Percentiles rank a stretch among this genome's conserved stretches.
These are phyloP conservation scores for Marasmius sp. DNA, from an alignment of 1,284 basidiomycete genomes.

Conservation along the genomic window DNA sequence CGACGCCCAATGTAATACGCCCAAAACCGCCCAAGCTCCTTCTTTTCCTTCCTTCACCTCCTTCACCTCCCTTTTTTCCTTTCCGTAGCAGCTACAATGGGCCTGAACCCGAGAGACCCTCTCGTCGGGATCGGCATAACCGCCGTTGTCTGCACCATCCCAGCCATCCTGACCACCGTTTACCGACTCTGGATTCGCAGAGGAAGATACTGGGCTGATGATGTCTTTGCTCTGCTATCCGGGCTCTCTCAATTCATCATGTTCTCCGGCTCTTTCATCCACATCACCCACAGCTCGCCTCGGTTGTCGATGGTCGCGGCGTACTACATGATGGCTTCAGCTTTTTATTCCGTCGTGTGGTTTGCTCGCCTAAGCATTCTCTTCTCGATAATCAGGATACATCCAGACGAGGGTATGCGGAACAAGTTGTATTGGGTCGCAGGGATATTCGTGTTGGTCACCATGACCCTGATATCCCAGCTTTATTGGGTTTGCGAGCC, in stretches of 20 bases:
- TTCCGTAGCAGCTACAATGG: not conserved
- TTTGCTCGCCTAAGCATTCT: slow-evolving; percentile 33
- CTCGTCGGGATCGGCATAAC: slow-evolving; percentile 27
- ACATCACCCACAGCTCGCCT: slow-evolving; percentile 10
- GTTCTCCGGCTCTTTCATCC: slow-evolving; percentile 15
- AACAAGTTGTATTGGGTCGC: slow-evolving; percentile 25
- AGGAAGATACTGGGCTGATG: slow-evolving; percentile 34
- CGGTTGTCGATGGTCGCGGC: slow-evolving; percentile 22
- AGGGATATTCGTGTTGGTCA: slow-evolving; percentile 20
- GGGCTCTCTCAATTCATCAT: slow-evolving; percentile 20
- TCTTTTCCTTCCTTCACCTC: not conserved
- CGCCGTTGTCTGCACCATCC: not conserved
- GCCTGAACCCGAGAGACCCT: slow-evolving; percentile 16
- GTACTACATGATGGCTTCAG: slow-evolving; percentile 34
- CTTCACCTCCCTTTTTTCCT: not conserved
- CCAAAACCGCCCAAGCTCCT: not conserved
- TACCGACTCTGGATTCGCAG: slow-evolving; percentile 28
- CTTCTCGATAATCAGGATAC: slow-evolving; percentile 36
- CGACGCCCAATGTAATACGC: not conserved
- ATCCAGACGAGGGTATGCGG: slow-evolving; percentile 24
- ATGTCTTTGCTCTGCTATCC: slow-evolving; percentile 21
- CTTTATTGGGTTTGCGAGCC: not conserved
- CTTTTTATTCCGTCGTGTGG: slow-evolving; percentile 36
- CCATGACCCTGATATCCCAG: slow-evolving; percentile 26
- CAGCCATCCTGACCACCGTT: not conserved